Percentiles rank a stretch among this genome's conserved stretches.
Conservation (phyloP, 257 asterid species). For the Nicotiana obtusifolia region DNA sequence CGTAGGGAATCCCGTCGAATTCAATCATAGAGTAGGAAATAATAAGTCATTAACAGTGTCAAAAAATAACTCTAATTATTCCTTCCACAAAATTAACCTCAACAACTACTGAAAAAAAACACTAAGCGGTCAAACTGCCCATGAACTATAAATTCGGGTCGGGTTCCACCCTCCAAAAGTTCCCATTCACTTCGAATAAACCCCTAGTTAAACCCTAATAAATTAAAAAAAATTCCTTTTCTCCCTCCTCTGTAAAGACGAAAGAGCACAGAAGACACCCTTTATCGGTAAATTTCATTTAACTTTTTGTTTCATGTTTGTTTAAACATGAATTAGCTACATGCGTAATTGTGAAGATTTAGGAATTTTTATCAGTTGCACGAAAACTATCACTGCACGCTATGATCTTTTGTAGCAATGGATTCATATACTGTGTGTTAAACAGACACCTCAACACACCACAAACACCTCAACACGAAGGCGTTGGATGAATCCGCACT, state of each 20-base stretch:
- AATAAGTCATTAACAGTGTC: no score
- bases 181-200: not conserved
- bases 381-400: not conserved
- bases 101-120: no score
- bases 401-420: not conserved
- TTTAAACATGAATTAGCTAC: not conserved
- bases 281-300: not conserved
- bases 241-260: not conserved
- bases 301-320: not conserved
- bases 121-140: no score
- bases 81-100: no score
- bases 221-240: not conserved
- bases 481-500: not conserved
- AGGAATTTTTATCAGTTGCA: not conserved
- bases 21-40: no score
- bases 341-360: not conserved
- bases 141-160: no score
- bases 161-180: not conserved
- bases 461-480: not conserved
- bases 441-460: not conserved
- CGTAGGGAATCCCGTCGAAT: no score
- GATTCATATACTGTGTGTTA: not conserved
- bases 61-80: no score
- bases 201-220: conserved; percentile 7
- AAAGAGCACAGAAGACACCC: not conserved